phyloP scores from a whole-genome alignment of 1,284 basidiomycete species.

The Inonotus hispidus region DNA sequence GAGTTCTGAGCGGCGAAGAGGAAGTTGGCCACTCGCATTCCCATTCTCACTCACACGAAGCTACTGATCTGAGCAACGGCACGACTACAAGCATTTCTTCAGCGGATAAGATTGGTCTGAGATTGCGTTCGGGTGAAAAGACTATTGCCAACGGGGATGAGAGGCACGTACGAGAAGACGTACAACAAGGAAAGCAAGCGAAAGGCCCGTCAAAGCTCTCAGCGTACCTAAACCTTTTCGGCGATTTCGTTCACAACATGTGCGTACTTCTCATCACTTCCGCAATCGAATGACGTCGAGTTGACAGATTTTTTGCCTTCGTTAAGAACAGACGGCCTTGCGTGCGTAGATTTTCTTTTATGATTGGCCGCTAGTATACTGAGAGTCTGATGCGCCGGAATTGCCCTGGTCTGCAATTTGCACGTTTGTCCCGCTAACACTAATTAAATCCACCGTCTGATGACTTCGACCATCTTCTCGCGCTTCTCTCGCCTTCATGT shows the following conservation, averaged over 20 bases:
- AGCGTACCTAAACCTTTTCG: constrained; percentile 86
- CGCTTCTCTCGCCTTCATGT: constrained; percentile 1
- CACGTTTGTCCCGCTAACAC: background rate
- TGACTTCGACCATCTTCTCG: background rate
- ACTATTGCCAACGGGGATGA: constrained; percentile 22
- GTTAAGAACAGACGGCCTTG: constrained; percentile 75
- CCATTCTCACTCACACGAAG: constrained; percentile 36
- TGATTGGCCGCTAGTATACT: constrained; percentile 17
- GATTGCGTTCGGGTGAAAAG: constrained; percentile 27
- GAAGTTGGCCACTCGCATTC: constrained; percentile 46
- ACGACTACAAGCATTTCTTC: constrained; percentile 35
- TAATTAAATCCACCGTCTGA: background rate
- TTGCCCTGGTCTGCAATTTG: background rate
- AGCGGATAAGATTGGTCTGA: constrained; percentile 32
- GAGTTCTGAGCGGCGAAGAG: constrained; percentile 66
- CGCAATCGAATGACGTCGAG: constrained; percentile 6
- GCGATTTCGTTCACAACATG: constrained; percentile 88
- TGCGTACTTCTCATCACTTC: constrained; percentile 31
- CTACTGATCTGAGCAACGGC: constrained; percentile 26
- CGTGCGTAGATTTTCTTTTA: constrained; percentile 43
- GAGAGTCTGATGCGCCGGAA: background rate
- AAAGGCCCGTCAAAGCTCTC: constrained; percentile 68
- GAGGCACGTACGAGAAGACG: constrained; percentile 23
- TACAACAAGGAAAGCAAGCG: constrained; percentile 24
- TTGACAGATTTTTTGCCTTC: background rate